phyloP scores from a whole-genome alignment of 352 stramenopile genomes.

The Pythium diclinum region DNA sequence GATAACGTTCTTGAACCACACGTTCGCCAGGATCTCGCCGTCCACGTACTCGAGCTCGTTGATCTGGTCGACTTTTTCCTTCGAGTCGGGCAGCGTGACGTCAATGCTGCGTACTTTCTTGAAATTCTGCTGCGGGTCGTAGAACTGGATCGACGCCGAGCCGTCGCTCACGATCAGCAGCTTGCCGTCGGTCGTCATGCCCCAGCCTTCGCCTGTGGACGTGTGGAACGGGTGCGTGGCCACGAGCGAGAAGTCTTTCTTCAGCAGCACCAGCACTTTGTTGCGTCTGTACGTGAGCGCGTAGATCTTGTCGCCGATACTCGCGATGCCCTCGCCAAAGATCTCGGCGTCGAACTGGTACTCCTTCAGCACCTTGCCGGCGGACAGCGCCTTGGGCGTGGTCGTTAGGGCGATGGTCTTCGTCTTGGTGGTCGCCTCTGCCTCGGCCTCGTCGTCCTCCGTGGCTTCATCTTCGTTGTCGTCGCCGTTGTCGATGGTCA shows the following conservation, averaged over 20 bases:
- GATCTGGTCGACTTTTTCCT: slow-evolving; percentile 47
- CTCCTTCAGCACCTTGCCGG: slow-evolving; percentile 32
- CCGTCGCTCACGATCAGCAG: slow-evolving; percentile 87
- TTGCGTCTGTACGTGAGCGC: slow-evolving; percentile 81
- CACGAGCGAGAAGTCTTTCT: slow-evolving; percentile 50
- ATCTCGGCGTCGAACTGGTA: slow-evolving; percentile 52
- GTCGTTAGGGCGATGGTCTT: slow-evolving; percentile 9
- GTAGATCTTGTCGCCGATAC: slow-evolving; percentile 71
- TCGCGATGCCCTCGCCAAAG: slow-evolving; percentile 81
- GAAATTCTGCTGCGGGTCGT: slow-evolving; percentile 59
- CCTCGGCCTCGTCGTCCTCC: not conserved
- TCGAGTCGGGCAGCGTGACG: slow-evolving; percentile 29
- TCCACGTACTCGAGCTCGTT: slow-evolving; percentile 89
- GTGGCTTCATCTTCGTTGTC: slow-evolving; percentile 9
- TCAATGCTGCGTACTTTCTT: slow-evolving; percentile 50
- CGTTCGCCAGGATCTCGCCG: slow-evolving; percentile 81
- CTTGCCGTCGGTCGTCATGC: slow-evolving; percentile 77
- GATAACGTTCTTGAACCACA: slow-evolving; percentile 80
- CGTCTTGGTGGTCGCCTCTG: not conserved
- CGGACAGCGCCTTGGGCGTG: slow-evolving; percentile 1
- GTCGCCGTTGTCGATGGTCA: not conserved
- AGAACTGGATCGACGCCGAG: slow-evolving; percentile 74
- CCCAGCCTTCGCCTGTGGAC: slow-evolving; percentile 85
- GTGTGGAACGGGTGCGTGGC: slow-evolving; percentile 59
- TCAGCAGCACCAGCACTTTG: slow-evolving; percentile 59